Evolutionary conservation across 1,284 basidiomycete genomes (phyloP), one percentile per base, ranked within the genome.

Genomic region (Apiotrichum veenhuisii): DNA sequence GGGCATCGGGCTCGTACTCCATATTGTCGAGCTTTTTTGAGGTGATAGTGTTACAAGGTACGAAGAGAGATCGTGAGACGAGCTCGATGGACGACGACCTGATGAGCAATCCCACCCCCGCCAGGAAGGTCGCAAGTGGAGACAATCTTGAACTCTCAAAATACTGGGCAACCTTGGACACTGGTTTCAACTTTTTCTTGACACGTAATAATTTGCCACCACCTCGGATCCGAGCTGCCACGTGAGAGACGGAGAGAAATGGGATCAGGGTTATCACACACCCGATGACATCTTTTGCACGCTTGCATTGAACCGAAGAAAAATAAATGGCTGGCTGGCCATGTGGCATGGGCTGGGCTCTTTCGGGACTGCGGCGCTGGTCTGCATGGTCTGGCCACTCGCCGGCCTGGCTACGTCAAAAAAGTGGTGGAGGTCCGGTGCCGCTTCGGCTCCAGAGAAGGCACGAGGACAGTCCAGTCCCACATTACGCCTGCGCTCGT

Each of bases 1-100:
- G 64, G 33, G 67, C 64, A 50, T 73, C 71, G 20, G 75, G 75
- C 41, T 71, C 65, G 59, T 76, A 77, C 40, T 76, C 70, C 71
- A 75, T 74, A n/a, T 23, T 64, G 43, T 7, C n/a, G 14, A 18
- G 10, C 8, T 9, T 36, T n/a, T 26, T 44, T 14, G 11, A 22
- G 20, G 20, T 10, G 27, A n/a, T 37, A 25, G 20, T 36, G 33
- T 10, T 34, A 36, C 12, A 36, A 38, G 30, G 20, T 17, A 10
- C 4, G 44, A 17, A 41, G 25, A 25, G 45, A 47, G 46, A 47
- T 43, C n/a, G 45, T 36, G 37, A 46, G 4, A 23, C 14, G 23
- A 25, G 1, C 15, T 12, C 18, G 26, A 15, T 49, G 36, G 44
- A n/a, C 9, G 27, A 45, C 23, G 43, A 11, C 27, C 10, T 23